Conservation (phyloP, 169 alveolate genomes). For the Plasmodium ovale region DNA sequence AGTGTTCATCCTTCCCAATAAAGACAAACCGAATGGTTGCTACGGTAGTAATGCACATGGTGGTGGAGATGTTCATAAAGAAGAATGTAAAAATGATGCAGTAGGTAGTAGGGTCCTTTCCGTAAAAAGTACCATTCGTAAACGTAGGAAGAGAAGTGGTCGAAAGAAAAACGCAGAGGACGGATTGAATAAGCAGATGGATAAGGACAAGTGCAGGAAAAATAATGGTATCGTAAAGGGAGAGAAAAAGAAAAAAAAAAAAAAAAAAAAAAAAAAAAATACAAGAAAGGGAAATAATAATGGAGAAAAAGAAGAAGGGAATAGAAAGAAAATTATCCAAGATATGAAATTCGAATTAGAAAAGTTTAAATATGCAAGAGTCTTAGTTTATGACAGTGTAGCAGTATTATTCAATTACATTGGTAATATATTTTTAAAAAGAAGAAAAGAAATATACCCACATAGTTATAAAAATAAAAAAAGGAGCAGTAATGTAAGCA, state of each 20-base stretch:
- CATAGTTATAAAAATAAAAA: neutral
- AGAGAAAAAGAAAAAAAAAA: conserved; percentile 1
- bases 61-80: neutral
- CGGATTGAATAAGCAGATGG: neutral
- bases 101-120: neutral
- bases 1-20: too few species aligned
- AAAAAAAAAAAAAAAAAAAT: conserved; percentile 9
- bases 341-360: conserved; percentile 35
- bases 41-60: neutral
- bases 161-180: neutral
- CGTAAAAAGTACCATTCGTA: neutral
- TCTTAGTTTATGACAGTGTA: conserved; percentile 44
- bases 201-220: neutral
- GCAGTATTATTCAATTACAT: conserved; percentile 32
- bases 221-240: neutral
- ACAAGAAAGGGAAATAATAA: conserved; percentile 6
- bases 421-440: conserved; percentile 55
- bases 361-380: conserved; percentile 36
- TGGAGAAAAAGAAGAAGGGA: conserved; percentile 8
- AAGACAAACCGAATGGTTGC: neutral
- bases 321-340: conserved; percentile 32
- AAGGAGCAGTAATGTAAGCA: neutral
- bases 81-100: neutral
- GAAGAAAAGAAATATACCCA: neutral
- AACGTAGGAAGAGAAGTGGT: neutral